These are phyloP conservation scores for Neurospora hispaniola DNA, from an alignment of 495 filamentous ascomycete species.

Conservation along the genomic window DNA sequence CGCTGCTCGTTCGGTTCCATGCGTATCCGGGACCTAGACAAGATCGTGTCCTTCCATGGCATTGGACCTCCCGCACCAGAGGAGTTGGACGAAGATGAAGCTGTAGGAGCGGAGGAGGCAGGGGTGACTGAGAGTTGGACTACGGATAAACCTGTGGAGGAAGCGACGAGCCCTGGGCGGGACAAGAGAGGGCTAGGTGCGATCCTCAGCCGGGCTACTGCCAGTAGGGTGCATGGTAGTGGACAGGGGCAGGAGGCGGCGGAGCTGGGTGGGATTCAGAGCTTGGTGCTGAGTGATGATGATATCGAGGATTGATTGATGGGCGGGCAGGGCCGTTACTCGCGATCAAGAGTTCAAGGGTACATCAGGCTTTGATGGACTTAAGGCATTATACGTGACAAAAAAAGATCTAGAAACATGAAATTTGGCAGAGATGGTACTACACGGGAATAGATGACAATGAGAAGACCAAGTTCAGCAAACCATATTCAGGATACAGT, in stretches of 20 bases:
- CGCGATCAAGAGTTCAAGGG: not conserved
- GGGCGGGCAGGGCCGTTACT: not conserved
- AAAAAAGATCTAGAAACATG: too few species aligned
- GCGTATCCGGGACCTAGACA: slow-evolving; percentile 46
- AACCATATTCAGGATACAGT: too few species aligned
- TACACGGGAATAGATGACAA: too few species aligned
- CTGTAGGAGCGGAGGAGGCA: slow-evolving; percentile 34
- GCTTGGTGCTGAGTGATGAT: slow-evolving; percentile 78
- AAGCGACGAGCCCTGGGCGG: slow-evolving; percentile 29
- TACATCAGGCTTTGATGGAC: not conserved
- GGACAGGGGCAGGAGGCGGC: slow-evolving; percentile 15
- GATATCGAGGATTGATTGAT: slow-evolving; percentile 81
- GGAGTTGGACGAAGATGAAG: slow-evolving; percentile 14
- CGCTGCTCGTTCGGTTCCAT: slow-evolving; percentile 17
- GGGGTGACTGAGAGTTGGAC: slow-evolving; percentile 40
- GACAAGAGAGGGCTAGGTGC: slow-evolving; percentile 15
- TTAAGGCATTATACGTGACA: too few species aligned
- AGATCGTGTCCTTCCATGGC: slow-evolving; percentile 56
- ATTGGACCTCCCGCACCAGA: slow-evolving; percentile 29
- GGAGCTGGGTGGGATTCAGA: slow-evolving; percentile 41
- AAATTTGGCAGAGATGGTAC: too few species aligned
- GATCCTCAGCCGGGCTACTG: slow-evolving; percentile 15
- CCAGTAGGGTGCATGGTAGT: slow-evolving; percentile 8
- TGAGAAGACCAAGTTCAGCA: too few species aligned
- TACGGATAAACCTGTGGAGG: slow-evolving; percentile 45